Percentiles rank a stretch among this genome's conserved stretches.
Conservation (phyloP, 1,284 basidiomycete species). For the Ceratobasidium theobromae region DNA sequence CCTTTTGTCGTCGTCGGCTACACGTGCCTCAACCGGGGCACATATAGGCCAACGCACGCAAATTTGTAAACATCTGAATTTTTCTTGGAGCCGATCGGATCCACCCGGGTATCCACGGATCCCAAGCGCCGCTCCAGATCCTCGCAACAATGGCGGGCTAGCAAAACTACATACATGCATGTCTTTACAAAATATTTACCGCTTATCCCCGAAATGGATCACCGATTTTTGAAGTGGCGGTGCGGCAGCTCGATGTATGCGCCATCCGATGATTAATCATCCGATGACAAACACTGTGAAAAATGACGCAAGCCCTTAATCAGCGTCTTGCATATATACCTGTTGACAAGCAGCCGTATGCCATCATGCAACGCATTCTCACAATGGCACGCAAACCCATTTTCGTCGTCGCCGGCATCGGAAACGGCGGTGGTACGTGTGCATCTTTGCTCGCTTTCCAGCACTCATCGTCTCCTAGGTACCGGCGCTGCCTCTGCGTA, state of each 20-base stretch:
- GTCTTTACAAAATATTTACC: no score
- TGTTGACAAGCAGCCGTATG: no score
- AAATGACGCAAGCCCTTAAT: not conserved
- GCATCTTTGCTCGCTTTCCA: not conserved
- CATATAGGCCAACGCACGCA: not conserved
- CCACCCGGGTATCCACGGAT: not conserved
- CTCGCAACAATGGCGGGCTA: not conserved
- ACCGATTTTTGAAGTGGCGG: no score
- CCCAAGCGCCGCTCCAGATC: not conserved
- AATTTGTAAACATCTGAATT: not conserved
- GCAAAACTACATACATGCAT: no score
- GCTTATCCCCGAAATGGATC: no score
- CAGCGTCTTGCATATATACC: not conserved
- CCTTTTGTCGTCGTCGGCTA: conserved; percentile 7
- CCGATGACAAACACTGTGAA: not conserved
- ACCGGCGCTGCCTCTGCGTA: conserved; percentile 67
- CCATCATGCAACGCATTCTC: not conserved
- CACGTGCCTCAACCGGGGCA: not conserved
- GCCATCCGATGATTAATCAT: not conserved
- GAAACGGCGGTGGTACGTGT: conserved; percentile 47
- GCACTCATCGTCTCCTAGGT: conserved; percentile 42
- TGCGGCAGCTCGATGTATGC: not conserved
- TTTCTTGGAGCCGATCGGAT: conserved; percentile 9
- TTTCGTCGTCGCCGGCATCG: conserved; percentile 58
- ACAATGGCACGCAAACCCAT: conserved; percentile 43